Conservation (phyloP, 192 early-diverging fungal species). For the Linnemannia elongata region DNA sequence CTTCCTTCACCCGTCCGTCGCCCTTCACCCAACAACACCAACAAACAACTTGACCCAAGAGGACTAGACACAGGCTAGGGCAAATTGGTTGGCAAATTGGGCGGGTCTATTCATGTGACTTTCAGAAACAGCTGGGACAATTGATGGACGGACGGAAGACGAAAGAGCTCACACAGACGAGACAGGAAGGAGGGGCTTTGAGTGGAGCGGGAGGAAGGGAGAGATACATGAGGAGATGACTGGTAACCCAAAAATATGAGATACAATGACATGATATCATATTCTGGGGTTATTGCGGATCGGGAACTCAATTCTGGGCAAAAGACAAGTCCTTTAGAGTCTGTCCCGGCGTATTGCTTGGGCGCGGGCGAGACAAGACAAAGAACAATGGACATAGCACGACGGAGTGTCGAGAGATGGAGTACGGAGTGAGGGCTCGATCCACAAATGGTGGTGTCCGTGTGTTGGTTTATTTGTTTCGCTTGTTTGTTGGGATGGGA, state of each 20-base stretch:
- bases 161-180: neutral
- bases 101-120: constrained; percentile 19
- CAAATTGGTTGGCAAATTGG: neutral
- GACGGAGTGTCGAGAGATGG: neutral
- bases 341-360: neutral
- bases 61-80: neutral
- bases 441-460: constrained; percentile 4
- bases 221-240: neutral
- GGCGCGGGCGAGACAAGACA: constrained; percentile 6
- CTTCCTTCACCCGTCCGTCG: neutral
- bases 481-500: neutral
- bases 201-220: neutral
- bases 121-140: constrained; percentile 16
- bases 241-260: neutral
- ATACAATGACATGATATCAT: constrained; percentile 32
- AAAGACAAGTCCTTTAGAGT: neutral
- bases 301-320: constrained; percentile 44
- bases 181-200: neutral
- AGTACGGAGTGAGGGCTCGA: neutral
- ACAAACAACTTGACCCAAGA: neutral
- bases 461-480: neutral
- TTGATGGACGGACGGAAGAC: neutral
- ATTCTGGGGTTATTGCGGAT: constrained; percentile 33
- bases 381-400: too few relatives aligned
- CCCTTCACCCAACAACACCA: neutral